Conservation (phyloP, 2,329 filamentous ascomycete species). For the Alternaria longipes region DNA sequence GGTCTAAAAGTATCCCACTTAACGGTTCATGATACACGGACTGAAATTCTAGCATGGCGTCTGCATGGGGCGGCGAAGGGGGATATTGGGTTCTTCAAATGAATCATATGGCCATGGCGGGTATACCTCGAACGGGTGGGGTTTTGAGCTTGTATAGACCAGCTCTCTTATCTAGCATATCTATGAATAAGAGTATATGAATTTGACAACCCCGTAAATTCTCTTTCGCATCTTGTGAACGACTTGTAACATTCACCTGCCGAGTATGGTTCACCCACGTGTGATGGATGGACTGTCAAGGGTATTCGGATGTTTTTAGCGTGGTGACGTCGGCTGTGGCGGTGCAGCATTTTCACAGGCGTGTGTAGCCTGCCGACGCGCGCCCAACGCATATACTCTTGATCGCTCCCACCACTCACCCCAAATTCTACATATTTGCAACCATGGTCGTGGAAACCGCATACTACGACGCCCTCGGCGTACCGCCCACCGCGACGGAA, state of each 20-base stretch:
- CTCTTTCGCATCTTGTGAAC: background rate
- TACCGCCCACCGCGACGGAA: constrained; percentile 83
- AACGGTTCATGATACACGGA: constrained; percentile 39
- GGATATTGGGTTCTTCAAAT: constrained; percentile 43
- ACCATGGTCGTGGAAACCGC: constrained; percentile 85
- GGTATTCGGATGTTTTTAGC: constrained; percentile 13
- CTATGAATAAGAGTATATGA: constrained; percentile 31
- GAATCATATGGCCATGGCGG: constrained; percentile 38
- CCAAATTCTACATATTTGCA: constrained; percentile 9
- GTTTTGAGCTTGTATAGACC: constrained; percentile 40
- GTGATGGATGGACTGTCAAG: background rate
- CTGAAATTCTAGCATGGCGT: constrained; percentile 51
- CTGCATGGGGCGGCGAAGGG: constrained; percentile 49
- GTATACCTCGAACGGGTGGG: constrained; percentile 36
- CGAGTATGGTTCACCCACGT: background rate
- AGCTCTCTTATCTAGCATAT: constrained; percentile 40
- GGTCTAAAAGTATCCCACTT: constrained; percentile 40
- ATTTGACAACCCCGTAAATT: constrained; percentile 3
- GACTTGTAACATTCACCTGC: background rate
- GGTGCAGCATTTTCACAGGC: constrained; percentile 30
- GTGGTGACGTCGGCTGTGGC: constrained; percentile 32
- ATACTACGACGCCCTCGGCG: constrained; percentile 88
- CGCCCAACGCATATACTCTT: constrained; percentile 27
- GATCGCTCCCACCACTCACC: constrained; percentile 16
- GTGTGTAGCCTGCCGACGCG: constrained; percentile 24